These are phyloP conservation scores for Hypoxylon sp. DNA, from an alignment of 2,329 filamentous ascomycete species.

Conservation along the genomic window DNA sequence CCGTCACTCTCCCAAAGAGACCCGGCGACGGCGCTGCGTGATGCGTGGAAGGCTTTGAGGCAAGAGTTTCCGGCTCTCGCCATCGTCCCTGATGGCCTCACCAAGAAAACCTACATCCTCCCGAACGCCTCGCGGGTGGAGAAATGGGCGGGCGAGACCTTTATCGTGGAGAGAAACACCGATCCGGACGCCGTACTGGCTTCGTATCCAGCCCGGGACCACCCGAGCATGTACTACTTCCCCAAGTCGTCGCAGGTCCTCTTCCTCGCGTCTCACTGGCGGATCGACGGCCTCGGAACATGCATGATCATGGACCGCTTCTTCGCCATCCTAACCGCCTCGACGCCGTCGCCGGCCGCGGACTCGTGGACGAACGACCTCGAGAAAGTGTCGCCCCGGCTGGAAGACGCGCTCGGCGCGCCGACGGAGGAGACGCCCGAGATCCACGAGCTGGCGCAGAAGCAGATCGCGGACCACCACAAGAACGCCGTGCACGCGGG, in stretches of 20 bases:
- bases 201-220: background rate
- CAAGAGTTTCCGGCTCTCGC: conserved; percentile 1
- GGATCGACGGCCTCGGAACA: conserved; percentile 3
- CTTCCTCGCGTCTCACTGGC: conserved; percentile 11
- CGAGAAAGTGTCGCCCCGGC: conserved; percentile 1
- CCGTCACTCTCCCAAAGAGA: background rate
- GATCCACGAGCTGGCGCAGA: background rate
- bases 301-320: conserved; percentile 8
- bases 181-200: conserved; percentile 3
- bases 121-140: background rate
- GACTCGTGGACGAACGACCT: conserved; percentile 4
- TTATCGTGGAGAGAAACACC: conserved; percentile 2
- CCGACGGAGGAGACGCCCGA: background rate
- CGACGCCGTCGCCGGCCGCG: background rate
- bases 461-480: conserved; percentile 7
- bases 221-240: conserved; percentile 12
- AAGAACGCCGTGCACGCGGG: conserved; percentile 5
- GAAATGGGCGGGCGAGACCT: conserved; percentile 3
- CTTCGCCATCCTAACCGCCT: background rate
- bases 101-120: background rate
- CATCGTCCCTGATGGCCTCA: conserved; percentile 2
- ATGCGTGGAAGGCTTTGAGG: conserved; percentile 10
- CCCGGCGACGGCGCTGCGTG: background rate
- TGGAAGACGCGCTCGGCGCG: conserved; percentile 3
- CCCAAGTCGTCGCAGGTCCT: conserved; percentile 2